phyloP scores from a whole-genome alignment of 2,329 filamentous ascomycete genomes.

The Cryphonectria radicalis region DNA sequence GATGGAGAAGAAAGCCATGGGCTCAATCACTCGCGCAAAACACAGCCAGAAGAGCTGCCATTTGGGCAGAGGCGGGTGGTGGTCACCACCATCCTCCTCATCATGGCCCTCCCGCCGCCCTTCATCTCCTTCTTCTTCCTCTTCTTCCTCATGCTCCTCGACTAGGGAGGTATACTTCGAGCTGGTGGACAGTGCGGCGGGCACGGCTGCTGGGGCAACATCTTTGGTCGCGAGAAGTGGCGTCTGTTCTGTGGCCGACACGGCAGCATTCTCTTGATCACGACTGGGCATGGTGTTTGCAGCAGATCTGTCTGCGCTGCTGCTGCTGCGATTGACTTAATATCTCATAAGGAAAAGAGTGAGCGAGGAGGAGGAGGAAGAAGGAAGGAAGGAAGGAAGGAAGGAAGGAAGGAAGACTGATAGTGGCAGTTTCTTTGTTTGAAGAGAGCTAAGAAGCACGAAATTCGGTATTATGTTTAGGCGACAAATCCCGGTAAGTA shows the following conservation, averaged over 20 bases:
- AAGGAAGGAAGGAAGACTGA: background rate
- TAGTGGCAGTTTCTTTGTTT: background rate
- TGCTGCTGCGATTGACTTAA: background rate
- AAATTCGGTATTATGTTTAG: background rate
- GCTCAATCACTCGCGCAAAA: slow-evolving; percentile 73
- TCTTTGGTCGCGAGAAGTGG: slow-evolving; percentile 36
- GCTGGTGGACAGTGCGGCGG: slow-evolving; percentile 21
- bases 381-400: background rate
- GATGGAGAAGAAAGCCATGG: slow-evolving; percentile 82
- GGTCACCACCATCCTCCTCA: slow-evolving; percentile 34
- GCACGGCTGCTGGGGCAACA: slow-evolving; percentile 30
- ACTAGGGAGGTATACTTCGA: slow-evolving; percentile 16
- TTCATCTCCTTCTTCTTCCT: no score
- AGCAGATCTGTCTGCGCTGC: background rate
- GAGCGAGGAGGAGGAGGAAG: no score
- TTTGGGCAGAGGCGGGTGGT: slow-evolving; percentile 58
- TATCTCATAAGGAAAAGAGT: background rate
- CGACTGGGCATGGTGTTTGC: background rate
- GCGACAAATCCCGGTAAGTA: background rate
- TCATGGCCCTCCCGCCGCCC: background rate
- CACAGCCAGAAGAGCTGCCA: slow-evolving; percentile 74
- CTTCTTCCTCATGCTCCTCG: background rate
- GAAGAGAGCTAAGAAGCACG: background rate
- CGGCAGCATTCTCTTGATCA: background rate
- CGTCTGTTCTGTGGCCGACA: slow-evolving; percentile 36